phyloP scores from a whole-genome alignment of 495 filamentous ascomycete genomes.

The Halenospora varia region DNA sequence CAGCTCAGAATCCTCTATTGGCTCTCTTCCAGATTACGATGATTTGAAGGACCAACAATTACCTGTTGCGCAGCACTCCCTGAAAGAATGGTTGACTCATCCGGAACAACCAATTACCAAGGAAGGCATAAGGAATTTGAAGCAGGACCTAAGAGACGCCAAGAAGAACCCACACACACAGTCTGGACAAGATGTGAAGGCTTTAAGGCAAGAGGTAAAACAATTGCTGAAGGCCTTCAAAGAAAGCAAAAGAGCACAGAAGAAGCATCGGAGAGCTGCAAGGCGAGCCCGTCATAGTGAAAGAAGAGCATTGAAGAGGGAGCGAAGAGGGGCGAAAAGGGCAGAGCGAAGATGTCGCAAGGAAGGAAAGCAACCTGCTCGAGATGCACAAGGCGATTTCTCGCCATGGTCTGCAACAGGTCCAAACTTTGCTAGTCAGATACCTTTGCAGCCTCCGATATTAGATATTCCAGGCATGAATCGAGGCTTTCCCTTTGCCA shows the following conservation, averaged over 20 bases:
- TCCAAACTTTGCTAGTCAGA: background rate
- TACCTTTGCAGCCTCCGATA: background rate
- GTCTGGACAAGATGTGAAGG: constrained; percentile 20
- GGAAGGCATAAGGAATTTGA: constrained; percentile 31
- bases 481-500: background rate
- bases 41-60: constrained; percentile 39
- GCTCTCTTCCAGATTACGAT: constrained; percentile 43
- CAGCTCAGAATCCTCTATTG: constrained; percentile 35
- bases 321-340: constrained; percentile 23
- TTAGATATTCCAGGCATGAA: background rate
- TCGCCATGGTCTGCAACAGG: background rate
- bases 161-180: constrained; percentile 19
- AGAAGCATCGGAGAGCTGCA: constrained; percentile 17
- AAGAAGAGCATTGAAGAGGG: constrained; percentile 26
- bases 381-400: background rate
- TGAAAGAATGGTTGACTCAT: constrained; percentile 37
- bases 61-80: constrained; percentile 29
- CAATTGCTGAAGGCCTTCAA: constrained; percentile 36
- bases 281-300: constrained; percentile 17
- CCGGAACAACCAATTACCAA: constrained; percentile 41
- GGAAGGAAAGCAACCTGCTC: background rate
- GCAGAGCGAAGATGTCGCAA: constrained; percentile 6
- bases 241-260: constrained; percentile 37
- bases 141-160: constrained; percentile 36
- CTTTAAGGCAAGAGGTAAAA: constrained; percentile 36